These are phyloP conservation scores for Emmonsia crescens DNA, from an alignment of 2,329 filamentous ascomycete genomes.

Conservation along the genomic window DNA sequence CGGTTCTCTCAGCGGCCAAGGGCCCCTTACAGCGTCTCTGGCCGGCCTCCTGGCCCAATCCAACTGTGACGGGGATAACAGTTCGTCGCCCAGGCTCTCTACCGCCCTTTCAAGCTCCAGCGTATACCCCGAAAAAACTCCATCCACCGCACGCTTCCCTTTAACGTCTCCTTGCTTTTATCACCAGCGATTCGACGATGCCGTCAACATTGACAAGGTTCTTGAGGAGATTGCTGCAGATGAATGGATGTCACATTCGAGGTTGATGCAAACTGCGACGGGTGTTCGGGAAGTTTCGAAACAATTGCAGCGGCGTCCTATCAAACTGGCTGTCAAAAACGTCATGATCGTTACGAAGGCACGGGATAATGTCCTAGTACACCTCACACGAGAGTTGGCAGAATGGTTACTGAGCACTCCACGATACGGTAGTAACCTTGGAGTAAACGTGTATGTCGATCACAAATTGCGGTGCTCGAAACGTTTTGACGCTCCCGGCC, in stretches of 20 bases:
- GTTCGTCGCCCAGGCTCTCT: conserved; percentile 49
- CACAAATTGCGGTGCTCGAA: conserved; percentile 81
- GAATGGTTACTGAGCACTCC: conserved; percentile 83
- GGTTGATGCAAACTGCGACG: conserved; percentile 88
- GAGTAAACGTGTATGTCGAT: conserved; percentile 96
- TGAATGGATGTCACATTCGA: conserved; percentile 84
- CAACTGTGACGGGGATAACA: not conserved
- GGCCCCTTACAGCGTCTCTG: conserved; percentile 52
- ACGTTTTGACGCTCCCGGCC: conserved; percentile 66
- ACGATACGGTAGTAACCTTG: conserved; percentile 77
- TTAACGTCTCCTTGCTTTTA: conserved; percentile 94
- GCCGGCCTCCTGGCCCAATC: conserved; percentile 7
- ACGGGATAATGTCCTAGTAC: conserved; percentile 83
- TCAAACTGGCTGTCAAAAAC: conserved; percentile 82
- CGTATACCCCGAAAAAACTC: conserved; percentile 33
- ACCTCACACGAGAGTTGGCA: conserved; percentile 75
- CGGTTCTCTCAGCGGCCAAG: conserved; percentile 43
- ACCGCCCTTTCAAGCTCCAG: conserved; percentile 43
- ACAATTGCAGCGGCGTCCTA: conserved; percentile 82
- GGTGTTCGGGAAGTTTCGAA: conserved; percentile 92
- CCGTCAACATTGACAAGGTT: conserved; percentile 88
- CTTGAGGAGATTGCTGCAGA: conserved; percentile 84
- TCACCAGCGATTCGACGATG: conserved; percentile 92
- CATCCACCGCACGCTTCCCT: conserved; percentile 44
- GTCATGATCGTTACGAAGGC: conserved; percentile 99